Evolutionary conservation across 169 alveolate genomes (phyloP).

Genomic region (Plasmodium coatneyi): DNA sequence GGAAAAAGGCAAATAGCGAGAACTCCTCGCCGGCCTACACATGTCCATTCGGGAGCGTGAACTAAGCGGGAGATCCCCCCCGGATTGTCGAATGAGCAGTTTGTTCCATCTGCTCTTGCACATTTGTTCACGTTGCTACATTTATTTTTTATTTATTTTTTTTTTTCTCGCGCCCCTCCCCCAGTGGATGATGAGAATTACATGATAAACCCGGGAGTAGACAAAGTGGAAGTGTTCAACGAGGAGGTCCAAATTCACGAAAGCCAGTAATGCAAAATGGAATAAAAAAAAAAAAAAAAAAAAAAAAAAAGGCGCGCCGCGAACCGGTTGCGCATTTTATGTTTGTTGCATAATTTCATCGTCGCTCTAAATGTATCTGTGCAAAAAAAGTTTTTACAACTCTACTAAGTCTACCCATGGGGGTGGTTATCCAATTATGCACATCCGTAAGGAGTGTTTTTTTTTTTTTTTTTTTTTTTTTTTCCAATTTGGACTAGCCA

Average conservation of each 20-base stretch:
- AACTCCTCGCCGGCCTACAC: background rate
- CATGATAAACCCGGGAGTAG: conserved; percentile 42
- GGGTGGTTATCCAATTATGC: background rate
- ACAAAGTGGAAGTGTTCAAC: conserved; percentile 67
- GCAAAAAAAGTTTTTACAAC: background rate
- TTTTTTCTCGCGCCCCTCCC: background rate
- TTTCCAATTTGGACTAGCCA: background rate
- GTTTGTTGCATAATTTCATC: background rate
- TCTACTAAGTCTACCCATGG: background rate
- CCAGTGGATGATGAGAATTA: conserved; percentile 74
- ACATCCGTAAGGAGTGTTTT: background rate
- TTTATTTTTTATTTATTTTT: background rate
- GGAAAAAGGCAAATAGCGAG: background rate
- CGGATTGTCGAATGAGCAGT: background rate
- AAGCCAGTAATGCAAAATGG: conserved; percentile 47
- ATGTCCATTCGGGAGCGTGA: background rate
- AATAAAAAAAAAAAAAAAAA: background rate
- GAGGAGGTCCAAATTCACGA: conserved; percentile 48
- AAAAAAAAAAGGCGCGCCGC: background rate
- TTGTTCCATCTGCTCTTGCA: background rate
- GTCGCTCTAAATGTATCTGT: background rate
- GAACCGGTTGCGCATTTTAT: background rate
- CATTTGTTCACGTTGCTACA: background rate
- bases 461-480: background rate
- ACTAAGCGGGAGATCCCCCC: background rate